Base-by-base conservation (phyloP, 1,139 yeast genomes). In the Yamadazyma trypodendri region DNA sequence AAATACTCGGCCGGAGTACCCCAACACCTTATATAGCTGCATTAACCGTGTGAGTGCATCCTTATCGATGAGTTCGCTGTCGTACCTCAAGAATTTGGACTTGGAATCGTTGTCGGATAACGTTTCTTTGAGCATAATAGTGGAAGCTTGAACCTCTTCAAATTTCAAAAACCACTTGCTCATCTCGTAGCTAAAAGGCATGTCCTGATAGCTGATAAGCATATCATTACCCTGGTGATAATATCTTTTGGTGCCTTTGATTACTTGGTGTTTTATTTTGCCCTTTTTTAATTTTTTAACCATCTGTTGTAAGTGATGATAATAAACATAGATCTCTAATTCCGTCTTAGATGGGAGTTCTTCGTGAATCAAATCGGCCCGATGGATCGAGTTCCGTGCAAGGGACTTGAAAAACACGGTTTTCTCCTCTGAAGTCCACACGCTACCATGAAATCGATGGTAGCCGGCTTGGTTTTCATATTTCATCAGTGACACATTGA, bases 121-220 rank as follows among this genome's bases (percentile, higher is more conserved):
- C 18, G 46, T 37, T 24, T 61, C 66, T 28, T 50, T 48, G 18
- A 43, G 35, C 2, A 49, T 39, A 2, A 66, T 49, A 31, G 54
- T 46, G 2, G 43, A 48, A 16, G 70, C 63, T 44, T 75, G 79
- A 6, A 54, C 52, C 30, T 75, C 75, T 50, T 80, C 86, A 54
- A 73, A 58, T 10, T 55, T 53, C 2, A 75, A 52, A 55, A 73
- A 78, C 15, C 59, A 58, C 14, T 63, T 65, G 41, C 74, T 68
- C 72, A 79, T 70, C 51, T 81, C 87, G 44, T 61, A 60, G 1
- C 81, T 75, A 2, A 65, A 60, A 1, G 85, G 85, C 20, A 79
- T 54, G 3, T 75, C 75, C 17, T 55, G 54, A 52, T 68, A 65
- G 7, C 55, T 51, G 11, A 70, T 50, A 31, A 64, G 46, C 8